Base-by-base conservation (phyloP, 306 rosid genomes). In the Dryas alaskensis region DNA sequence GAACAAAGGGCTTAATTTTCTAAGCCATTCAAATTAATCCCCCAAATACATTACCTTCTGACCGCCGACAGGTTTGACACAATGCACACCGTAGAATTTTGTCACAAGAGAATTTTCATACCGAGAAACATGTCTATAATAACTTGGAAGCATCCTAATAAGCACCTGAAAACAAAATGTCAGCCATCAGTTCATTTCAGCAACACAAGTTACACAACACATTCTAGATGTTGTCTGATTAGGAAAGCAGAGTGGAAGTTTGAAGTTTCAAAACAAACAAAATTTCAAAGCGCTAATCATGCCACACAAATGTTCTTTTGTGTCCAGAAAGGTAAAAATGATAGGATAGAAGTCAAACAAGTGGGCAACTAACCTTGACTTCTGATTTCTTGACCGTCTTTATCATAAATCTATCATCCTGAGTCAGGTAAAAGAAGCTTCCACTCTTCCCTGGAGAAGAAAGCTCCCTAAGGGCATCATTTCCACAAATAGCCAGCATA, bases 361-460 rank as follows among this genome's bases (percentile, higher is more conserved):
- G 51, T 22, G 45, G 72, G 72, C 54, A 67, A 70, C 84, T 9
- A 79, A 95, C 99, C 99, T 95, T 95, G 89, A 92, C 98, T 87
- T 95, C 98, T 0, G 97, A 95, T 79, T 92, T 92, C 85, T 88
- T 95, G 82, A 95, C 98, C 0, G 98, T 95, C 81, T 95, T 95
- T 13, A 95, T 92, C 93, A 95, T 95, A 70, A 90, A 95, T 54
- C 98, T 87, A 78, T 92, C 98, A 48, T 95, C 99, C 64, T 95
- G 98, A 6, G 99, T 95, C 70, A 95, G 78, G 84, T 95, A 95
- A 84, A 95, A 95, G 80, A 76, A 80, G 75, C 99, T 90, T 74
- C 99, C 98, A 62, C 99, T 95, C 85, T 95, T 92, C 57, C 99
- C 99, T 0, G 99, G 99, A 40, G 99, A 95, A 12, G 97, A 92